Percentiles rank a stretch among this genome's conserved stretches.
These are phyloP conservation scores for Hirsutella thompsonii DNA, from an alignment of 2,329 filamentous ascomycete genomes.

Conservation along the genomic window DNA sequence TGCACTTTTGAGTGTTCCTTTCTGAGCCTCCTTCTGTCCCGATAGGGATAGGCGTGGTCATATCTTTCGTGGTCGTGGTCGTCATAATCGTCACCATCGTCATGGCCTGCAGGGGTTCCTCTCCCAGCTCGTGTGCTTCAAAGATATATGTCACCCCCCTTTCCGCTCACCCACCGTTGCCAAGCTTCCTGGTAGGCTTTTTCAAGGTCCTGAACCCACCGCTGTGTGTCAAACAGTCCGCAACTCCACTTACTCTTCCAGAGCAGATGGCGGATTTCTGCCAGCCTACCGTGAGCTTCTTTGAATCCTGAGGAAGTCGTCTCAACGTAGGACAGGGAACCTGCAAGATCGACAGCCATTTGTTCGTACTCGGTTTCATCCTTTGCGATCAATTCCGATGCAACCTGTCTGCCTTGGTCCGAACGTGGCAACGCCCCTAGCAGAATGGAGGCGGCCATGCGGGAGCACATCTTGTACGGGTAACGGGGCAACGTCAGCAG, in stretches of 20 bases:
- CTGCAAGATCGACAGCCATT: constrained; percentile 56
- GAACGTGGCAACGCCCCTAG: constrained; percentile 72
- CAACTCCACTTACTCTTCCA: constrained; percentile 78
- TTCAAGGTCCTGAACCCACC: constrained; percentile 88
- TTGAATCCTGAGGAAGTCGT: constrained; percentile 28
- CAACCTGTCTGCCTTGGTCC: constrained; percentile 52
- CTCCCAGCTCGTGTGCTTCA: constrained; percentile 9
- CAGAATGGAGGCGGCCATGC: constrained; percentile 93
- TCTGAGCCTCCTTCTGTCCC: background rate
- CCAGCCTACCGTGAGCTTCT: constrained; percentile 53
- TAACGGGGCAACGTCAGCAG: constrained; percentile 83
- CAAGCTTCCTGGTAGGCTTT: constrained; percentile 80
- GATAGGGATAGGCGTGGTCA: background rate
- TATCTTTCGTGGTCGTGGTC: background rate
- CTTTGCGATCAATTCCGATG: constrained; percentile 61
- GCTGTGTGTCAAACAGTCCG: constrained; percentile 76
- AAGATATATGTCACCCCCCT: constrained; percentile 89
- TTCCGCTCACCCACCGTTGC: constrained; percentile 72
- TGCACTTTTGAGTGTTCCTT: background rate
- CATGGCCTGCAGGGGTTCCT: background rate
- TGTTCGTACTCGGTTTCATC: constrained; percentile 78
- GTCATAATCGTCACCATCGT: constrained; percentile 2
- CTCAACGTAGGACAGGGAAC: constrained; percentile 45
- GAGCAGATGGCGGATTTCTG: constrained; percentile 66
- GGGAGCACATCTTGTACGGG: constrained; percentile 96